Percentiles rank a stretch among this genome's conserved stretches.
These are phyloP conservation scores for Eutrema japonicum DNA, from an alignment of 345 rosid species.

Conservation along the genomic window DNA sequence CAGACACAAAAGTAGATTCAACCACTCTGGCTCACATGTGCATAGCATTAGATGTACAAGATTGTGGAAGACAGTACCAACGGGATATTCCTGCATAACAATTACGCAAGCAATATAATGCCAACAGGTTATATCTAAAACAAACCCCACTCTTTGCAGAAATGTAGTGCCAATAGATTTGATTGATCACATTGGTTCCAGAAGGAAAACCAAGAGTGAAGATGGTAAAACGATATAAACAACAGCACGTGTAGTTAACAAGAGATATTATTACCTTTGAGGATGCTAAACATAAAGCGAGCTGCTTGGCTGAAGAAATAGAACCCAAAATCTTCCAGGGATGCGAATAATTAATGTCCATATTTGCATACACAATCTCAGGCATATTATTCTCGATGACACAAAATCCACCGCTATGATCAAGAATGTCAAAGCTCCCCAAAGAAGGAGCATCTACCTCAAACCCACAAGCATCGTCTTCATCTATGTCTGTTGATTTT, in stretches of 20 bases:
- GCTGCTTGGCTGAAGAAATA: constrained; percentile 4
- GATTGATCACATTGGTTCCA: no score
- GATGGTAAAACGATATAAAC: neutral
- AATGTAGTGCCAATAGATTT: no score
- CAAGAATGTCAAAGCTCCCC: neutral
- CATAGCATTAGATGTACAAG: no score
- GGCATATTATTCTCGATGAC: neutral
- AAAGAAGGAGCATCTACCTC: constrained; percentile 7
- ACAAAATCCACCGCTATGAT: neutral
- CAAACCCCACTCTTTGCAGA: no score
- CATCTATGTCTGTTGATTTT: neutral
- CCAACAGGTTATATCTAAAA: no score
- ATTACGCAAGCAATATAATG: no score
- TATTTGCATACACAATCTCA: neutral
- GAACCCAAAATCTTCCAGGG: neutral
- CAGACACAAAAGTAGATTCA: no score
- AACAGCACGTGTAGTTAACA: neutral
- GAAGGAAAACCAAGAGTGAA: neutral
- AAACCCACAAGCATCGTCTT: neutral
- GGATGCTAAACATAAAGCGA: neutral
- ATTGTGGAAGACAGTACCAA: no score
- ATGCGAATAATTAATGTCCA: neutral
- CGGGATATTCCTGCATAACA: no score
- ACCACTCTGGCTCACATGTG: no score
- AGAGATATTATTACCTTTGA: neutral